Evolutionary conservation across 2,329 filamentous ascomycete genomes (phyloP), one percentile per base, ranked within the genome.

Genomic region (Sarocladium oryzae): DNA sequence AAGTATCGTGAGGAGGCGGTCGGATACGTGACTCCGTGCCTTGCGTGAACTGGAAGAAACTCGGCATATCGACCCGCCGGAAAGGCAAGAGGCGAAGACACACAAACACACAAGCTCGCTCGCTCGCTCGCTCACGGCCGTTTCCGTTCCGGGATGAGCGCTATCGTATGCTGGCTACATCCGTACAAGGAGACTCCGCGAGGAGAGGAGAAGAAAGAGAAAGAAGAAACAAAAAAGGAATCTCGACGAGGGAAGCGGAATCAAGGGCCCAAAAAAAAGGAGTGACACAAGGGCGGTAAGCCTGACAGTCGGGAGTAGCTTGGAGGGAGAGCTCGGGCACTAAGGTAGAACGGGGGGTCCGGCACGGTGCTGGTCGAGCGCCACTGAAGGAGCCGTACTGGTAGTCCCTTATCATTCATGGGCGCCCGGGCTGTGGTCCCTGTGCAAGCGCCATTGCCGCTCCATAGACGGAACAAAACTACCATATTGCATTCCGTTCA

Each of bases 21-120:
- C 73, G 72, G 54, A 72, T 69, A 59, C 72, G 75, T 56, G 79
- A 76, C 67, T 85, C 82, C 60, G 70, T 75, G 64, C 82, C 82
- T 61, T 82, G 81, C 56, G 82, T 82, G 68, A 86, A 86, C 63
- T 77, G 74, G 69, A 86, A 85, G 72, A 85, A 82, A 61, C 76
- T 73, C 62, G 82, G 79, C 81, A 85, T 84, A n/a, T n/a, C n/a
- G n/a, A n/a, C n/a, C n/a, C n/a, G 54, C 56, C 54, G 52, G 58
- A 7, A 28, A 11, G n/a, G 23, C 5, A 28, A 16, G 9, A 21
- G 49, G 11, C 28, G 28, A 30, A 7, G 28, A 30, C 7, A 13
- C 7, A 30, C 28, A 30, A 20, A 6, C 41, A 30, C 41, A 30
- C 32, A 35, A 23, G 26, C 45, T 7, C 21, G n/a, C 16, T 26